Evolutionary conservation across 495 filamentous ascomycete species (phyloP).

Genomic region (Trypethelium eluteriae): DNA sequence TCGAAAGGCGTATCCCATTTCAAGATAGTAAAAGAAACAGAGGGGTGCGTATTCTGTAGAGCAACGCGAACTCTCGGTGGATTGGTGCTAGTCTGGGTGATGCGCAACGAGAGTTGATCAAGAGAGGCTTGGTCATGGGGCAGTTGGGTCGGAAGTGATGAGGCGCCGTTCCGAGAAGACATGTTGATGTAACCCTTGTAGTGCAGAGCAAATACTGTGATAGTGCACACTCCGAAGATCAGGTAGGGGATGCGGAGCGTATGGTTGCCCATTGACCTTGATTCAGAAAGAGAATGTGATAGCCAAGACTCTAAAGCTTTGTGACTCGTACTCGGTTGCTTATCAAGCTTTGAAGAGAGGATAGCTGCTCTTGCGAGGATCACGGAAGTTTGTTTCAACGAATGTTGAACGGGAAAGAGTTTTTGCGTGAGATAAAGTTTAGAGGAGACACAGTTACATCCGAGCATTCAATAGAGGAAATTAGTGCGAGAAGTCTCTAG

Average conservation of each 20-base stretch:
- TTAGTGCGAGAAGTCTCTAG: not conserved
- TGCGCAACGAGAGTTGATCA: not conserved
- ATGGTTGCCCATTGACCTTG: not conserved
- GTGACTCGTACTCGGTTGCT: not conserved
- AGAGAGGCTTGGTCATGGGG: conserved; percentile 1
- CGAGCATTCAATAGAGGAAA: not conserved
- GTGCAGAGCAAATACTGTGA: not conserved
- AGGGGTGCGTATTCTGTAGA: conserved; percentile 2
- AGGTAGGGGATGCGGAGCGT: not conserved
- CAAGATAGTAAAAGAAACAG: conserved; percentile 5
- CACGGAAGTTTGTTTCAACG: not conserved
- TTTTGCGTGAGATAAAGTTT: not conserved
- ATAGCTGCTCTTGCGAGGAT: not conserved
- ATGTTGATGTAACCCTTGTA: not conserved
- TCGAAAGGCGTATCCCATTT: conserved; percentile 12
- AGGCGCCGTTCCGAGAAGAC: not conserved
- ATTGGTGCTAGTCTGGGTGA: not conserved
- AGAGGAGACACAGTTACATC: not conserved
- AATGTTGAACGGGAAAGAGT: not conserved
- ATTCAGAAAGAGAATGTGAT: not conserved
- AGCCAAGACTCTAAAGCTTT: not conserved
- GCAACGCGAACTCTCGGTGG: conserved; percentile 1
- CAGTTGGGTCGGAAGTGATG: not conserved
- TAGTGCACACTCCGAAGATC: not conserved
- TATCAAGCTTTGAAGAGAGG: not conserved